Evolutionary conservation across 495 filamentous ascomycete genomes (phyloP).

Genomic region (Paragyromitra xinjiangensis): DNA sequence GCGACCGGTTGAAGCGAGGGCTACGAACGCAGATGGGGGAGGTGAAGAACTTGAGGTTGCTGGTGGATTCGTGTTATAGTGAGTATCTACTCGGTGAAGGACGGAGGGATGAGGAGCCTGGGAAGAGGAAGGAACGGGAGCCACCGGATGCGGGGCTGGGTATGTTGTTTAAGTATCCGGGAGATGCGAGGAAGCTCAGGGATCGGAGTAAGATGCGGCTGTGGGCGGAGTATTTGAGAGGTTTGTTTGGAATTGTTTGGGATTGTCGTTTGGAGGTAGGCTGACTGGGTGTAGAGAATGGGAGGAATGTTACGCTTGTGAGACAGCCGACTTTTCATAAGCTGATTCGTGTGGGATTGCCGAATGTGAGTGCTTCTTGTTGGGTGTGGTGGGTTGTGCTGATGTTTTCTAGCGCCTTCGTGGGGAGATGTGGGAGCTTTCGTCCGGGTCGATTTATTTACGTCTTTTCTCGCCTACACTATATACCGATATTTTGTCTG

Average conservation of each 20-base stretch:
- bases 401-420: conserved; percentile 67
- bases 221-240: conserved; percentile 93
- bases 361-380: conserved; percentile 65
- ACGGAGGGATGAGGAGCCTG: conserved; percentile 58
- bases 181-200: conserved; percentile 91
- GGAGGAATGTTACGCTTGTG: conserved; percentile 88
- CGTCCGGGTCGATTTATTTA: conserved; percentile 87
- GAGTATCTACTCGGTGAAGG: conserved; percentile 79
- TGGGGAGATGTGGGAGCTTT: conserved; percentile 95
- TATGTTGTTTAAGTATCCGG: conserved; percentile 92
- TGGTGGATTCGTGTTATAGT: conserved; percentile 86
- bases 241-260: conserved; percentile 58
- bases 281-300: conserved; percentile 72
- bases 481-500: conserved; percentile 81
- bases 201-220: conserved; percentile 97
- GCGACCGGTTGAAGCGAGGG: conserved; percentile 90
- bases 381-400: conserved; percentile 2
- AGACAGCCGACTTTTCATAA: conserved; percentile 98
- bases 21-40: conserved; percentile 84
- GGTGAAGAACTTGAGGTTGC: conserved; percentile 78
- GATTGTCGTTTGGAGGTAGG: neutral
- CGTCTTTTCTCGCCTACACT: conserved; percentile 84
- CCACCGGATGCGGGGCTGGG: conserved; percentile 92
- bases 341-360: conserved; percentile 91
- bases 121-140: conserved; percentile 66